phyloP scores from a whole-genome alignment of 2,329 filamentous ascomycete genomes.

The Cercospora citrullina region DNA sequence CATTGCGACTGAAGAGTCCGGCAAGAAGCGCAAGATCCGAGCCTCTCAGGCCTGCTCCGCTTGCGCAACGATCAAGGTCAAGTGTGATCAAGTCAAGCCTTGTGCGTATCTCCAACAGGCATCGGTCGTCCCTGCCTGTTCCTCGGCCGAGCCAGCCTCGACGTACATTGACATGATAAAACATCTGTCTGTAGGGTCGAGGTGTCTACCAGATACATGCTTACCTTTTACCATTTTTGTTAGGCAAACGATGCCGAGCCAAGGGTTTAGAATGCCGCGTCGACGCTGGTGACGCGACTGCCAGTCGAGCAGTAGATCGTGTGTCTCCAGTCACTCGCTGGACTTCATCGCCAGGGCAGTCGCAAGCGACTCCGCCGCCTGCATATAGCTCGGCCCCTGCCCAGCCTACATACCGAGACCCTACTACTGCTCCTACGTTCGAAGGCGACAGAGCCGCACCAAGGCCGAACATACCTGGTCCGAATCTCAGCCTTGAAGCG shows the following conservation, averaged over 20 bases:
- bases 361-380: constrained; percentile 3
- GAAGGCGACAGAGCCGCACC: constrained; percentile 2
- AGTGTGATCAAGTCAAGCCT: constrained; percentile 29
- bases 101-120: constrained; percentile 4
- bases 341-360: constrained; percentile 9
- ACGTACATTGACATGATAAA: not conserved
- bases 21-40: constrained; percentile 28
- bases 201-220: not conserved
- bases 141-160: not conserved
- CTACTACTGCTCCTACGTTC: not conserved
- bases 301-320: constrained; percentile 2
- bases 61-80: constrained; percentile 28
- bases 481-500: not conserved
- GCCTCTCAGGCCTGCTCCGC: constrained; percentile 27
- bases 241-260: constrained; percentile 21
- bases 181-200: not conserved
- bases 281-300: constrained; percentile 8
- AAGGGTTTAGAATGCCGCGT: constrained; percentile 27
- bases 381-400: not conserved
- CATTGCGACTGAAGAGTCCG: constrained; percentile 22
- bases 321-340: constrained; percentile 14
- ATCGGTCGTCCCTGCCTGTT: not conserved
- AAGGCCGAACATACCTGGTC: not conserved
- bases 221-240: not conserved
- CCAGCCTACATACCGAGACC: not conserved